Evolutionary conservation across 805 yeast genomes (phyloP).

Genomic region (Pichia eremophila): DNA sequence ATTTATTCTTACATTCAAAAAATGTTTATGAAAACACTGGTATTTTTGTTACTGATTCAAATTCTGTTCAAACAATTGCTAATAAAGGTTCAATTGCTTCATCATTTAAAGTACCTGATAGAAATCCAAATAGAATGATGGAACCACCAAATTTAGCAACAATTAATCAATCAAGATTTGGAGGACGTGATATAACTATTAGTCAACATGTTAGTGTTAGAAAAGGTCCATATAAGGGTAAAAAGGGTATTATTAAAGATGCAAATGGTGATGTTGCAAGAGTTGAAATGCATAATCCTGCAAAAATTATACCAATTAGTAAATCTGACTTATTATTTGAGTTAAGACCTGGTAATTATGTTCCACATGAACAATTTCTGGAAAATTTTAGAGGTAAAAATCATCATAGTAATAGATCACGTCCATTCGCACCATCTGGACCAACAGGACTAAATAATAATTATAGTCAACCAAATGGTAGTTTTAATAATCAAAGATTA

Average conservation of each 20-base stretch:
- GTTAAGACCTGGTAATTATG: slow-evolving; percentile 54
- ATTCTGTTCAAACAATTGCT: slow-evolving; percentile 73
- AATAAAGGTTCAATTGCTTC: slow-evolving; percentile 66
- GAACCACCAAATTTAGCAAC: slow-evolving; percentile 64
- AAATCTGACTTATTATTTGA: slow-evolving; percentile 71
- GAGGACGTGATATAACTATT: slow-evolving; percentile 74
- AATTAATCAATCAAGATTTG: slow-evolving; percentile 42
- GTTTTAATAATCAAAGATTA: neutral
- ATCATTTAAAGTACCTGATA: slow-evolving; percentile 48
- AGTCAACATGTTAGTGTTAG: slow-evolving; percentile 80
- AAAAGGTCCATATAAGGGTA: slow-evolving; percentile 91
- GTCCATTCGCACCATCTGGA: neutral
- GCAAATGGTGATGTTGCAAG: slow-evolving; percentile 88
- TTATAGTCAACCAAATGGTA: slow-evolving; percentile 3
- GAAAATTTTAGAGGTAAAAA: slow-evolving; percentile 32
- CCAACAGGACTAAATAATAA: neutral
- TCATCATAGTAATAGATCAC: neutral
- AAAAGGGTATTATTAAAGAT: slow-evolving; percentile 87
- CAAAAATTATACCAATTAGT: slow-evolving; percentile 76
- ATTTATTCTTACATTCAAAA: slow-evolving; percentile 72
- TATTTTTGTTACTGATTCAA: slow-evolving; percentile 71
- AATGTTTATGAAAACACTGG: slow-evolving; percentile 80
- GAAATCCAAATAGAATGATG: slow-evolving; percentile 57
- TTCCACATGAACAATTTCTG: slow-evolving; percentile 72
- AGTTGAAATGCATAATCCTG: slow-evolving; percentile 87